phyloP scores from a whole-genome alignment of 495 filamentous ascomycete genomes.

The Bacidia rubella region DNA sequence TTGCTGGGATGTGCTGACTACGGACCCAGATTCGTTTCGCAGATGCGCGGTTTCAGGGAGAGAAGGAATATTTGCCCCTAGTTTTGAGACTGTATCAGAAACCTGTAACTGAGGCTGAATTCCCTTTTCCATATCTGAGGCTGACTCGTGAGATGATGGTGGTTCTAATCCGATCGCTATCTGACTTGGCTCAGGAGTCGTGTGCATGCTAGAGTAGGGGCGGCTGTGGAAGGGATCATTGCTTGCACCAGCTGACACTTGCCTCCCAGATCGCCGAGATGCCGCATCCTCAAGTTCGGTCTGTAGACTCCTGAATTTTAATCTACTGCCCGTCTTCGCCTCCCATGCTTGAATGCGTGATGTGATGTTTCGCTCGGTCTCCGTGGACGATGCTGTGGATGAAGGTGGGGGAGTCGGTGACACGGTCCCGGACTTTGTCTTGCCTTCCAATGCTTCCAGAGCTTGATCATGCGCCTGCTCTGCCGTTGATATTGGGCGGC shows the following conservation, averaged over 20 bases:
- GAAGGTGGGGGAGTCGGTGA: background rate
- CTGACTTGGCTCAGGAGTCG: background rate
- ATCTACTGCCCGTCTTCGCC: background rate
- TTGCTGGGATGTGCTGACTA: background rate
- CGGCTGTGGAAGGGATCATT: constrained; percentile 1
- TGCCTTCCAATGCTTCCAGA: constrained; percentile 21
- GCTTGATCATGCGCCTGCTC: constrained; percentile 19
- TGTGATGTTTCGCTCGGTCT: background rate
- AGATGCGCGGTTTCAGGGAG: background rate
- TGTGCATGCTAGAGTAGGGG: background rate
- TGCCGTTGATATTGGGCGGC: constrained; percentile 6
- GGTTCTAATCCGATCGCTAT: constrained; percentile 4
- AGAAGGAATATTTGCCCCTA: background rate
- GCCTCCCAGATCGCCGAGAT: background rate
- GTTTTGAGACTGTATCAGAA: background rate
- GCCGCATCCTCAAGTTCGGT: constrained; percentile 15
- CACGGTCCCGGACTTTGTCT: background rate
- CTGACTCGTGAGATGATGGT: background rate
- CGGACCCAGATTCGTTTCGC: too few species aligned
- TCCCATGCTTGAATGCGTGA: background rate
- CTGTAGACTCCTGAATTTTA: constrained; percentile 13
- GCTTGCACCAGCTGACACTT: background rate
- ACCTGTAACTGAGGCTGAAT: background rate
- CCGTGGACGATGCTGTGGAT: background rate
- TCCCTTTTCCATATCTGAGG: background rate